Percentiles rank a stretch among this genome's conserved stretches.
Evolutionary conservation across 2,329 filamentous ascomycete species (phyloP).

Genomic region (Aspergillus quadricinctus): DNA sequence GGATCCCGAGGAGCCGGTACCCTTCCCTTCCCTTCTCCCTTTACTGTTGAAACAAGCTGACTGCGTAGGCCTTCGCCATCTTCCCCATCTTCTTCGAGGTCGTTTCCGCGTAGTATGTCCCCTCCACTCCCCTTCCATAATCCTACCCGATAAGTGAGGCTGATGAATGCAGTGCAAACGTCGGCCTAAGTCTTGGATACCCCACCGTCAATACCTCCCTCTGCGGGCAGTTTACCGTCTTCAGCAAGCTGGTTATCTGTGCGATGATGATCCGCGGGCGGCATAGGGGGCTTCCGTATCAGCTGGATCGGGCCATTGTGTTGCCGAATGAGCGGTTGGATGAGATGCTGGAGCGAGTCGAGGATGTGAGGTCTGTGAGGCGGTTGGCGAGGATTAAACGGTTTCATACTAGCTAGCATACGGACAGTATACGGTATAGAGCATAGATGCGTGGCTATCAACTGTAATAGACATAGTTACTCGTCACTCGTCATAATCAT

Average conservation of each 20-base stretch:
- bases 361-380: background rate
- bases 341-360: background rate
- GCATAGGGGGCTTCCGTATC: constrained; percentile 51
- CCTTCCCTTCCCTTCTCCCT: constrained; percentile 1
- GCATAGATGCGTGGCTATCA: background rate
- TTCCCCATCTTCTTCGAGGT: constrained; percentile 51
- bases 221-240: constrained; percentile 41
- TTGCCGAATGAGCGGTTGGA: constrained; percentile 16
- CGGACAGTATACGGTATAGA: background rate
- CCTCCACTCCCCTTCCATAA: background rate
- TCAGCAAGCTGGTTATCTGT: constrained; percentile 52
- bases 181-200: constrained; percentile 26
- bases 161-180: constrained; percentile 19
- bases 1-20: constrained; percentile 22
- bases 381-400: background rate
- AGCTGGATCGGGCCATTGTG: constrained; percentile 44
- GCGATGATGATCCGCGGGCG: constrained; percentile 52
- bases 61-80: constrained; percentile 41
- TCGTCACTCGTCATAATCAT: background rate
- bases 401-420: background rate
- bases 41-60: background rate
- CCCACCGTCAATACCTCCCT: constrained; percentile 20
- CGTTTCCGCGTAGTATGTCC: constrained; percentile 37
- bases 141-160: background rate
- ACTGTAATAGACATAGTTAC: background rate